phyloP scores from a whole-genome alignment of 2,329 filamentous ascomycete species.

The Stachybotrys echinatus region DNA sequence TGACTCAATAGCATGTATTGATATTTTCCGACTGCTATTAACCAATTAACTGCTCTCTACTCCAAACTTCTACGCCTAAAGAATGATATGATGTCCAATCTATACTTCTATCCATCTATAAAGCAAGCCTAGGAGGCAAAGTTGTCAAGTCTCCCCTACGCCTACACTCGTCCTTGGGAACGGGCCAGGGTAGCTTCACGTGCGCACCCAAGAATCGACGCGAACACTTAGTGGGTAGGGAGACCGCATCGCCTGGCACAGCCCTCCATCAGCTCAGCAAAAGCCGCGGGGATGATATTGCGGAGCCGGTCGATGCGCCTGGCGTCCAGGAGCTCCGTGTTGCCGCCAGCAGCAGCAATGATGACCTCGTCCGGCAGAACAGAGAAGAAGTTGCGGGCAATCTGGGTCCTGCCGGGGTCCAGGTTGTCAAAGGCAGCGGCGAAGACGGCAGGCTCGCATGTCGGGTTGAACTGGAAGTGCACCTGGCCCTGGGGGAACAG shows the following conservation, averaged over 20 bases:
- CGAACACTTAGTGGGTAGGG: neutral
- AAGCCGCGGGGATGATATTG: slow-evolving; percentile 3
- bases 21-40: neutral
- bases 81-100: neutral
- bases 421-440: slow-evolving; percentile 34
- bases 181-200: too few species aligned
- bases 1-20: neutral
- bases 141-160: too few species aligned
- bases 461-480: slow-evolving; percentile 40
- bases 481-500: slow-evolving; percentile 36
- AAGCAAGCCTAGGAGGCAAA: too few species aligned
- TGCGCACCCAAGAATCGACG: too few species aligned
- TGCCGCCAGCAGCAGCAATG: slow-evolving; percentile 7
- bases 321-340: slow-evolving; percentile 2
- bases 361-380: slow-evolving; percentile 13
- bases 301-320: slow-evolving; percentile 1
- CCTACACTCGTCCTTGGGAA: too few species aligned
- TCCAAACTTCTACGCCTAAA: neutral
- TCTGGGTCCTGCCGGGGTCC: slow-evolving; percentile 33
- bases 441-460: slow-evolving; percentile 35
- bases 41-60: neutral
- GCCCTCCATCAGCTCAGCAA: slow-evolving; percentile 3
- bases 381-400: slow-evolving; percentile 23
- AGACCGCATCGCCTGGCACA: slow-evolving; percentile 5
- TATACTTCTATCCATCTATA: neutral